Evolutionary conservation across 202 grass and related monocot genomes (phyloP), one percentile per base, ranked within the genome.

Genomic region (Cymbopogon flexuosus): DNA sequence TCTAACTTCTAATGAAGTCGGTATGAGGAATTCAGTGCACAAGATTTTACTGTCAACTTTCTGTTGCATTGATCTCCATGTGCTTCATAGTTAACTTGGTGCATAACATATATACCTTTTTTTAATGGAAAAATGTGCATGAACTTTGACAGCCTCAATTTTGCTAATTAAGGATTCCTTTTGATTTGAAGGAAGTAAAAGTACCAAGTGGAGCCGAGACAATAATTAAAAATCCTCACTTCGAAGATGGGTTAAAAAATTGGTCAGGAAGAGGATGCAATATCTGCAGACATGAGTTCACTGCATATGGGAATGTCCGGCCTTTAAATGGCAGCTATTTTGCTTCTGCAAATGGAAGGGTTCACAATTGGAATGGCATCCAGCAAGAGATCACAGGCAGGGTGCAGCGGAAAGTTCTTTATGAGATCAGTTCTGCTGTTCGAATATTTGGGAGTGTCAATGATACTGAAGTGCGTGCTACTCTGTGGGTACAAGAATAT

Each of bases 241-340:
- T 98, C 52, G 88, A 91, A 46, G 68, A 94, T 45, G 96, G 88
- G 13, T 84, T 98, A 80, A 86, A 81, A 71, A 68, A 86, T 89
- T 98, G 96, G 96, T 93, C 90, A 80, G 96, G 96, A 87, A 93
- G 92, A 93, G 95, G 90, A 89, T 98, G 96, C 83, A 91, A 89
- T 77, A 93, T 98, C 76, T 23, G 76, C 62, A 86, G 88, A 85
- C 89, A 95, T 89, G 88, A 89, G 70, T 41, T 85, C 46, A 85
- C 46, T 86, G 82, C 76, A 41, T 72, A 94, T 72, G 90, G 87
- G n/a, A 93, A 88, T 11, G 84, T 98, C 39, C 57, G n/a, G 42
- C 86, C 92, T 24, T 84, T 98, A 57, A 89, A 74, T 82, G 92
- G 92, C 13, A 93, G 75, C 7, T 94, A 80, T 80, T 95, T 98